phyloP scores from a whole-genome alignment of 2,329 filamentous ascomycete species.

The Arthrocladium fulminans region DNA sequence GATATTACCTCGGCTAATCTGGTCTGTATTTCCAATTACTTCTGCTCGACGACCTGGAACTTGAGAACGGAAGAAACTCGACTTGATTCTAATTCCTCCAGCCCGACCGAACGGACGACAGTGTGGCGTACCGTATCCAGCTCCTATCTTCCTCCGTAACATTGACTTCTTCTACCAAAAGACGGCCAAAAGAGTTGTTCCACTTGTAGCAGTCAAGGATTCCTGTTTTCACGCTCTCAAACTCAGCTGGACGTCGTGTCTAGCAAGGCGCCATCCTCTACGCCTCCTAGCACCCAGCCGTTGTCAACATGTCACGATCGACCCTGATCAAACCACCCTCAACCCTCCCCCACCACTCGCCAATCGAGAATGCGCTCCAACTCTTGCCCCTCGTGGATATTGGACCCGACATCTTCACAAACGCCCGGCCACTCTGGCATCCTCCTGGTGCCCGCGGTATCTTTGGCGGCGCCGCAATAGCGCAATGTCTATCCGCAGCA shows the following conservation, averaged over 20 bases:
- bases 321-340: conserved; percentile 70
- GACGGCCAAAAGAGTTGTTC: no score
- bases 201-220: no score
- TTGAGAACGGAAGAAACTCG: no score
- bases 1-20: background rate
- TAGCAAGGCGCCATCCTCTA: background rate
- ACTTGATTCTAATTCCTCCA: background rate
- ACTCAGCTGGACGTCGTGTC: background rate
- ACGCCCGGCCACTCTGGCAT: conserved; percentile 84
- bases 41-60: background rate
- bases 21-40: no score
- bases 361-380: conserved; percentile 84
- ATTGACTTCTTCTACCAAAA: no score
- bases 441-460: conserved; percentile 86
- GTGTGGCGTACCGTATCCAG: no score
- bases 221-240: background rate
- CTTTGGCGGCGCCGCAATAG: conserved; percentile 87
- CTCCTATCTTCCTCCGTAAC: no score
- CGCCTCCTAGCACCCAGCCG: no score
- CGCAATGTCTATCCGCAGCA: conserved; percentile 79
- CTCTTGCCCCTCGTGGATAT: conserved; percentile 69
- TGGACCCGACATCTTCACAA: conserved; percentile 67
- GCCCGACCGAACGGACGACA: background rate
- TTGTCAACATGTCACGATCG: conserved; percentile 4
- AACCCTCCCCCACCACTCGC: conserved; percentile 60